Evolutionary conservation across 2,329 filamentous ascomycete genomes (phyloP), one percentile per base, ranked within the genome.

Genomic region (Podosphaera xanthii): DNA sequence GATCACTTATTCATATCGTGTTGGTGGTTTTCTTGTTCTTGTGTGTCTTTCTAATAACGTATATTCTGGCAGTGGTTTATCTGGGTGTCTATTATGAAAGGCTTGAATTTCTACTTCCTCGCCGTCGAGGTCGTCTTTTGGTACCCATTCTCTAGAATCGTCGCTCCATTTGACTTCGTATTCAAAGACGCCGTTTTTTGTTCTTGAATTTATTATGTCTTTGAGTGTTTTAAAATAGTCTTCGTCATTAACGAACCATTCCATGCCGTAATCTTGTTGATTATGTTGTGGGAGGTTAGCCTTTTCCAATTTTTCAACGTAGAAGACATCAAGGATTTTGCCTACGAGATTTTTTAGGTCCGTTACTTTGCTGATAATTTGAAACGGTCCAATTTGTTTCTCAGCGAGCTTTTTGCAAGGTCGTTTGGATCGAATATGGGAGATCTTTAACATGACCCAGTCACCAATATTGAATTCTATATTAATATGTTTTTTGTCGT

Each of bases 371-470:
- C 44, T 4, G 8, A 48, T 48, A 9, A 58, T 50, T 44, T 56
- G 34, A 36, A 52, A 61, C 6, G 52, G 57, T 52, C 60, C 50
- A 1, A 59, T 54, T 8, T 56, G 34, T 46, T 48, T 59, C 35
- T 56, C 33, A 4, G 30, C 30, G 5, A 56, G 38, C 48, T 59
- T 59, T 34, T 59, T 40, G 38, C 50, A 56, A 12, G 31, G 38
- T 57, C n/a, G 22, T 40, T 48, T 42, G 22, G 52, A 50, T 42
- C 44, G 42, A 35, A 59, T 59, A 22, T 59, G 54, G 9, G 5
- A 3, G 2, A 8, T 57, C 34, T 57, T 57, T 35, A 57, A 36
- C 55, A 57, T 57, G 3, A 57, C 55, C 55, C 55, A 57, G 33
- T 57, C 40, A 1, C 35, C 12, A 31, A 31, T 36, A 10, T n/a